A percentile compares a stretch with the other conserved stretches of the same genome.
Evolutionary conservation across 2,329 filamentous ascomycete genomes (phyloP).

Genomic region (Fusarium albidum): DNA sequence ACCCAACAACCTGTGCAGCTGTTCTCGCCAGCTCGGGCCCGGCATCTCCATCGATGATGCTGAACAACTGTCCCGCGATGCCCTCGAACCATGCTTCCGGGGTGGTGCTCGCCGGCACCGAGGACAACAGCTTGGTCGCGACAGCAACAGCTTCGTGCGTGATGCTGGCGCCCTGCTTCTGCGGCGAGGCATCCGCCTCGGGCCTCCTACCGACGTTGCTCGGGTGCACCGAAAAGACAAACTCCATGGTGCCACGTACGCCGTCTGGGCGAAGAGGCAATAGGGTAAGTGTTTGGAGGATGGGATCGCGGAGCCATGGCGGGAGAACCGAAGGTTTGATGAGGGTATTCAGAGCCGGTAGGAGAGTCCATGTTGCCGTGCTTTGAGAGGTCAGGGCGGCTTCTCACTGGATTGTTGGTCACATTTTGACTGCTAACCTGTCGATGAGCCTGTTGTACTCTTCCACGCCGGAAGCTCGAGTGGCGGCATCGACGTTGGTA

Average conservation of each 20-base stretch:
- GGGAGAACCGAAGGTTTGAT: constrained; percentile 69
- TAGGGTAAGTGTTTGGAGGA: constrained; percentile 66
- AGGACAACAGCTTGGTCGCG: constrained; percentile 67
- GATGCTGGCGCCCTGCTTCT: constrained; percentile 68
- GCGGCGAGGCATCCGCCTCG: constrained; percentile 51
- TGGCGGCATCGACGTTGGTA: constrained; percentile 48
- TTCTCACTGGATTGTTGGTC: background rate
- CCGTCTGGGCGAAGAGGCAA: constrained; percentile 70
- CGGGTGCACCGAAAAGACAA: constrained; percentile 74
- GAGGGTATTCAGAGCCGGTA: constrained; percentile 69
- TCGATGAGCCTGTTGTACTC: constrained; percentile 59
- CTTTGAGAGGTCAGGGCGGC: constrained; percentile 36
- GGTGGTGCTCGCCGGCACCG: constrained; percentile 62
- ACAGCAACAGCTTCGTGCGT: constrained; percentile 73
- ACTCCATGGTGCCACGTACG: constrained; percentile 73
- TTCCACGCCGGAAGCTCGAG: constrained; percentile 45
- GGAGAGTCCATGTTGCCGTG: constrained; percentile 57
- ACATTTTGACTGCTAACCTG: constrained; percentile 48
- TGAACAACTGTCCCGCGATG: constrained; percentile 68
- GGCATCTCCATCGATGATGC: constrained; percentile 65
- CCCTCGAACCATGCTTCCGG: constrained; percentile 67
- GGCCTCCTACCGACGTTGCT: constrained; percentile 53
- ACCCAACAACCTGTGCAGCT: constrained; percentile 52
- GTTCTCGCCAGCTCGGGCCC: constrained; percentile 48
- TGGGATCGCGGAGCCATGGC: constrained; percentile 64